A percentile compares a stretch with the other conserved stretches of the same genome.
Evolutionary conservation across 2,329 filamentous ascomycete genomes (phyloP).

Genomic region (Aureobasidium sp.): DNA sequence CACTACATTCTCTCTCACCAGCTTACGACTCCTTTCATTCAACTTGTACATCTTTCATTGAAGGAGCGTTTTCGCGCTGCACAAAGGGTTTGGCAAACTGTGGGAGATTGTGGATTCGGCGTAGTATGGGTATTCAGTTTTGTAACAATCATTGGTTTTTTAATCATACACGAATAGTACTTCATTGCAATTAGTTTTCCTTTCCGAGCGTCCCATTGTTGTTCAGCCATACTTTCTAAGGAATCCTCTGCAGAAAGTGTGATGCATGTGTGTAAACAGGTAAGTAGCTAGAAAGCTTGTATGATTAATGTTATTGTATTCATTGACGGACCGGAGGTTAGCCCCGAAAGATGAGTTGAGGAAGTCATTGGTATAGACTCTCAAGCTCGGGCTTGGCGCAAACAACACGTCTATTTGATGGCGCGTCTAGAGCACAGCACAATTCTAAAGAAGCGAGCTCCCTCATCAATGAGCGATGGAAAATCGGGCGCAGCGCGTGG

Average conservation of each 20-base stretch:
- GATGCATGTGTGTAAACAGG: background rate
- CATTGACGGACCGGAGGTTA: background rate
- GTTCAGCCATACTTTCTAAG: background rate
- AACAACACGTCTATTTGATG: slow-evolving; percentile 3
- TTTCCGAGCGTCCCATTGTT: background rate
- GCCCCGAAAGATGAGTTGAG: background rate
- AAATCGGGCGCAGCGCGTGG: slow-evolving; percentile 50
- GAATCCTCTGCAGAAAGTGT: background rate
- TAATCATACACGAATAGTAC: slow-evolving; percentile 1
- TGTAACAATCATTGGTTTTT: background rate
- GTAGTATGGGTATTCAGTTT: background rate
- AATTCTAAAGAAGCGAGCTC: background rate
- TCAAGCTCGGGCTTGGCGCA: background rate
- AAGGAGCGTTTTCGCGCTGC: background rate
- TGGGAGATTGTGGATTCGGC: background rate
- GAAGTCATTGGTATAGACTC: background rate
- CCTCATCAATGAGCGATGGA: slow-evolving; percentile 8
- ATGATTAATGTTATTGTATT: background rate
- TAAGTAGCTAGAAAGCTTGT: background rate
- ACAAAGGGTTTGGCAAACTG: slow-evolving; percentile 9
- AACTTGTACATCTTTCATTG: slow-evolving; percentile 5
- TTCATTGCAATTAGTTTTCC: background rate
- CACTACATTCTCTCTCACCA: background rate
- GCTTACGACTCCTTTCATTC: background rate
- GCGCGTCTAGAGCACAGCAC: background rate